Evolutionary conservation across 2,329 filamentous ascomycete genomes (phyloP).

Genomic region (Apiospora pterosperma): DNA sequence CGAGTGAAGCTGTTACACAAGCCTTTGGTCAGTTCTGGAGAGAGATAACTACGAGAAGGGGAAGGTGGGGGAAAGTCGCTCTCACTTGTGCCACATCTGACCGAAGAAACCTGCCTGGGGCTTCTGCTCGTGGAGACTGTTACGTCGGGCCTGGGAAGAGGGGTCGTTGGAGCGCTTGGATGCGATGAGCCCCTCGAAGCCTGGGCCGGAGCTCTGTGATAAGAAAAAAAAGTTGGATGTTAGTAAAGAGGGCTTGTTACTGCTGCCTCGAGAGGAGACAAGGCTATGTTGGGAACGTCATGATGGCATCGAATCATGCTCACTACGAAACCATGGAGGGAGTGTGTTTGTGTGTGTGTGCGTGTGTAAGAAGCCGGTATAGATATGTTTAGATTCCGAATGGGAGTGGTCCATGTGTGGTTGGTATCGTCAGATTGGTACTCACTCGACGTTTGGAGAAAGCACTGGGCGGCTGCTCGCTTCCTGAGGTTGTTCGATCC

Average conservation of each 20-base stretch:
- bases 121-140: slow-evolving; percentile 53
- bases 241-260: neutral
- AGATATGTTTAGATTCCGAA: neutral
- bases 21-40: neutral
- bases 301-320: neutral
- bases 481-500: slow-evolving; percentile 8
- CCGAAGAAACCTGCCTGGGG: slow-evolving; percentile 47
- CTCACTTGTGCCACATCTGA: slow-evolving; percentile 56
- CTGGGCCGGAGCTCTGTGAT: slow-evolving; percentile 38
- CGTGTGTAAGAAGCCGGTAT: neutral
- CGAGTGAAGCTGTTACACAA: slow-evolving; percentile 22
- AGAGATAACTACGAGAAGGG: neutral
- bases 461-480: neutral
- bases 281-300: neutral
- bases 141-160: slow-evolving; percentile 41
- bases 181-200: slow-evolving; percentile 50
- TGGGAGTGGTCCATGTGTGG: no score
- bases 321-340: neutral
- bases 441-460: slow-evolving; percentile 8
- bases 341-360: neutral
- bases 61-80: slow-evolving; percentile 33
- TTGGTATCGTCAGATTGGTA: neutral
- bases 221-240: neutral
- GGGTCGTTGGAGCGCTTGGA: slow-evolving; percentile 47
- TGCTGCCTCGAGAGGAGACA: neutral